A percentile compares a stretch with the other conserved stretches of the same genome.
Conservation (phyloP, 2,329 filamentous ascomycete genomes). For the Fusarium tuaranense region DNA sequence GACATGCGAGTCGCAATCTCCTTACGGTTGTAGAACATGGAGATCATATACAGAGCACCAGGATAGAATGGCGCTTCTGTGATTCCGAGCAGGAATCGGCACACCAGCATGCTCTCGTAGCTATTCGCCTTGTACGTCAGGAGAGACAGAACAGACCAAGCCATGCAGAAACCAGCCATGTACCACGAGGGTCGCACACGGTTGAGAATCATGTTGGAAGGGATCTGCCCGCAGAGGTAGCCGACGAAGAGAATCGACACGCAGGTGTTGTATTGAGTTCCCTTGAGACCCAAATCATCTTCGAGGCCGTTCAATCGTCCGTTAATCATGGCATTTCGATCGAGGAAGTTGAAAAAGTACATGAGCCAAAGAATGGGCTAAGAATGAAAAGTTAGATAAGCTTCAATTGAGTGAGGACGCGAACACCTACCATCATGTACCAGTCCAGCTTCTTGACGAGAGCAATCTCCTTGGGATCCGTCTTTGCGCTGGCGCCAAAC, state of each 20-base stretch:
- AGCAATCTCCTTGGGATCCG: constrained; percentile 36
- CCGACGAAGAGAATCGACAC: constrained; percentile 54
- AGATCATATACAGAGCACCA: constrained; percentile 56
- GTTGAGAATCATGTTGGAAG: constrained; percentile 56
- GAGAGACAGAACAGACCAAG: constrained; percentile 56
- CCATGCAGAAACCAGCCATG: constrained; percentile 52
- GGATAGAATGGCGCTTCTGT: constrained; percentile 56
- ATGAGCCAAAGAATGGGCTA: constrained; percentile 54
- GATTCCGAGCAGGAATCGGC: constrained; percentile 56
- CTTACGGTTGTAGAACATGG: constrained; percentile 66
- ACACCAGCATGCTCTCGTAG: constrained; percentile 56
- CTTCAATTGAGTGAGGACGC: too few species aligned
- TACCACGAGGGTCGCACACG: constrained; percentile 58
- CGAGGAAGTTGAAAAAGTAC: constrained; percentile 57
- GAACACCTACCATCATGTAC: constrained; percentile 30
- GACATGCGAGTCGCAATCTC: constrained; percentile 57
- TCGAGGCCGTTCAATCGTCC: constrained; percentile 66
- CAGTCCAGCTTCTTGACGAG: constrained; percentile 35
- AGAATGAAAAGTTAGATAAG: neutral
- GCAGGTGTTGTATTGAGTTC: constrained; percentile 49
- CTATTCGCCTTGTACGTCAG: constrained; percentile 55
- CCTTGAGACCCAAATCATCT: constrained; percentile 61
- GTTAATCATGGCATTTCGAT: constrained; percentile 68
- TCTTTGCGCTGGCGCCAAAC: constrained; percentile 27
- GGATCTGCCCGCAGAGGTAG: constrained; percentile 49